Percentiles rank a stretch among this genome's conserved stretches.
These are phyloP conservation scores for Phytopythium boreale DNA, from an alignment of 352 stramenopile genomes.

Conservation along the genomic window DNA sequence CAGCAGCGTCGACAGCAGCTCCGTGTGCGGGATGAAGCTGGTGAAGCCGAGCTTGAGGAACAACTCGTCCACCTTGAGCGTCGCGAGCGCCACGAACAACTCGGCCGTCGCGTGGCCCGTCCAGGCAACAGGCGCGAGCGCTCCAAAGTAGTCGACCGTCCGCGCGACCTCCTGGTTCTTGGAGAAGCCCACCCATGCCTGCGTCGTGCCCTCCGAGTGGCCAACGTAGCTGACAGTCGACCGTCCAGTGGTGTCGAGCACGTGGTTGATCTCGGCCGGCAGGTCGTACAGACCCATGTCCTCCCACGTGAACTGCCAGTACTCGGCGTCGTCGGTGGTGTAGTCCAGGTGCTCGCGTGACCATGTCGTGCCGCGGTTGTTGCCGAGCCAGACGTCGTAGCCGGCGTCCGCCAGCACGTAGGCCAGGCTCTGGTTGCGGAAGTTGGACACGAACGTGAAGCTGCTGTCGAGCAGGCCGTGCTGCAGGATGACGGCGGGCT, in stretches of 20 bases:
- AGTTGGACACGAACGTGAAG: slow-evolving; percentile 66
- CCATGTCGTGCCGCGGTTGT: slow-evolving; percentile 67
- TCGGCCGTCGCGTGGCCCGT: slow-evolving; percentile 34
- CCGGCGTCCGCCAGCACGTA: too few species aligned
- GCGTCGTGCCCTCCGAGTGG: slow-evolving; percentile 61
- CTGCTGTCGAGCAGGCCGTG: slow-evolving; percentile 56
- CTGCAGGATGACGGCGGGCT: slow-evolving; percentile 55
- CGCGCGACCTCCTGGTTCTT: slow-evolving; percentile 51
- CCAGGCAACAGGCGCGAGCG: slow-evolving; percentile 46
- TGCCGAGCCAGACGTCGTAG: slow-evolving; percentile 69
- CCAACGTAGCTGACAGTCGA: slow-evolving; percentile 53
- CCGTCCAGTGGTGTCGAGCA: slow-evolving; percentile 27
- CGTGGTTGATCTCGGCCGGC: slow-evolving; percentile 59
- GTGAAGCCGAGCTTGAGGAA: too few species aligned
- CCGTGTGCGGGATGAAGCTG: too few species aligned
- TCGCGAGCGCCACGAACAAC: slow-evolving; percentile 36
- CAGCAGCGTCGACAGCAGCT: too few species aligned
- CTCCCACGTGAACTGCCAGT: slow-evolving; percentile 60
- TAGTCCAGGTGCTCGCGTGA: slow-evolving; percentile 51
- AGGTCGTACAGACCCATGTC: slow-evolving; percentile 60
- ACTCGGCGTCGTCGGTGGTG: slow-evolving; percentile 32
- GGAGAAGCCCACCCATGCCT: slow-evolving; percentile 57
- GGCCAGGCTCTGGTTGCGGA: slow-evolving; percentile 51
- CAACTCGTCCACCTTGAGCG: slow-evolving; percentile 40
- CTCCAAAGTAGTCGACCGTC: slow-evolving; percentile 58